Evolutionary conservation across 306 rosid species (phyloP).

Genomic region (Gastrolobium bilobum): DNA sequence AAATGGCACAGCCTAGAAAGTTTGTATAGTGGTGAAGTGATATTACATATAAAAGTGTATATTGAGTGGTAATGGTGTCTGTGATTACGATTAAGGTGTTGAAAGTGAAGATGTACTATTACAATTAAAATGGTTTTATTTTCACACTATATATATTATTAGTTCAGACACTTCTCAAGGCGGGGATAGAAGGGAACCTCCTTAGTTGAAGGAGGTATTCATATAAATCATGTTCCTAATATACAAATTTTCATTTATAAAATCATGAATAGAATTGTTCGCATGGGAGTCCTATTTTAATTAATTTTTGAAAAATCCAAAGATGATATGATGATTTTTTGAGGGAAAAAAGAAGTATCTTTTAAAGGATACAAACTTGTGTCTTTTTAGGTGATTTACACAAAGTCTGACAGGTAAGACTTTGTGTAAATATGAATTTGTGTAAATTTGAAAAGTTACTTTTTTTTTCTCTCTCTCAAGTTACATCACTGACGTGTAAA

Average conservation of each 20-base stretch:
- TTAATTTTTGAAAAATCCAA: background rate
- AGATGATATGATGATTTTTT: background rate
- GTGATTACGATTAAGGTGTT: background rate
- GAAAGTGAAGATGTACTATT: conserved; percentile 1
- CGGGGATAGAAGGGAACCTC: background rate
- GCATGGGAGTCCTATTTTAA: background rate
- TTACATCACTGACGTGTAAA: too few species aligned
- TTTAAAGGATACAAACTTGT: too few species aligned
- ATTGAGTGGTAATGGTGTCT: background rate
- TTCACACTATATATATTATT: background rate
- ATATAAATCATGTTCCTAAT: conserved; percentile 1
- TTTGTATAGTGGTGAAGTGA: background rate
- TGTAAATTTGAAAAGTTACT: too few species aligned
- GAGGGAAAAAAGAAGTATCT: too few species aligned
- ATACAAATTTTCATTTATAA: background rate
- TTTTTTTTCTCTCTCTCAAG: background rate
- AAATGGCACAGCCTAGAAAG: background rate
- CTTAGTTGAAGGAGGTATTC: background rate
- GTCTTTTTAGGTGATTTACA: too few species aligned
- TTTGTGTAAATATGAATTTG: too few species aligned
- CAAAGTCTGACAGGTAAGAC: too few species aligned
- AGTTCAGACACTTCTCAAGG: background rate
- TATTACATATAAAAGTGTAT: background rate
- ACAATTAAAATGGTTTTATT: background rate
- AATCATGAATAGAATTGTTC: background rate